Base-by-base conservation (phyloP, 306 rosid genomes). In the Vicia villosa region DNA sequence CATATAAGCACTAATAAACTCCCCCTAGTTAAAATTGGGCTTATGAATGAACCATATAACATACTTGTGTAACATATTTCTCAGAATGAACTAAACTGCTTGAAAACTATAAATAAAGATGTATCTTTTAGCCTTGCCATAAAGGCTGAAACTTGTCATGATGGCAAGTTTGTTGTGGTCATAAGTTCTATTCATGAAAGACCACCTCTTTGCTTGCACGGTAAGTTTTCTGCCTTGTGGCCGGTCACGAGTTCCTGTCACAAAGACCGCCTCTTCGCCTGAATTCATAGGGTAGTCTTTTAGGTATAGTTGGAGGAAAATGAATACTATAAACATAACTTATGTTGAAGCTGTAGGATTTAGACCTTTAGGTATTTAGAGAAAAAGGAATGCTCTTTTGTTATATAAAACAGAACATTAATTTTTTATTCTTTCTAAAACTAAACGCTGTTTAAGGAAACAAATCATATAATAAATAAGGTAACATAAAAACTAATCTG, bases 121-220 rank as follows among this genome's bases (percentile, higher is more conserved):
- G 64, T 11, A n/a, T n/a, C n/a, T n/a, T n/a, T n/a, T 50, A 11
- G 62, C 14, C 15, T 47, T 20, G 24, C 8, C 2, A 30, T 70
- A n/a, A 37, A 17, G 70, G 70, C 10, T 16, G 10, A 72, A 16
- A 41, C 17, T 60, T 70, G 68, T 42, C 40, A 24, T n/a, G 11
- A 34, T 9, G 10, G 32, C 37, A 16, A 63, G 63, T 36, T 63
- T 62, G 41, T 6, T 15, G 42, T 21, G 36, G 50, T 37, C 66
- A 36, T 47, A 36, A 36, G 66, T 10, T 60, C 4, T 17, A 34
- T 34, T 60, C 30, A n/a, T n/a, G n/a, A n/a, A n/a, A n/a, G n/a
- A n/a, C n/a, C n/a, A n/a, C n/a, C n/a, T n/a, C n/a, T n/a, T n/a
- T n/a, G n/a, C n/a, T n/a, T n/a, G n/a, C n/a, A n/a, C n/a, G n/a